Evolutionary conservation across 2,329 filamentous ascomycete genomes (phyloP).

Genomic region (Sporothrix inflata): DNA sequence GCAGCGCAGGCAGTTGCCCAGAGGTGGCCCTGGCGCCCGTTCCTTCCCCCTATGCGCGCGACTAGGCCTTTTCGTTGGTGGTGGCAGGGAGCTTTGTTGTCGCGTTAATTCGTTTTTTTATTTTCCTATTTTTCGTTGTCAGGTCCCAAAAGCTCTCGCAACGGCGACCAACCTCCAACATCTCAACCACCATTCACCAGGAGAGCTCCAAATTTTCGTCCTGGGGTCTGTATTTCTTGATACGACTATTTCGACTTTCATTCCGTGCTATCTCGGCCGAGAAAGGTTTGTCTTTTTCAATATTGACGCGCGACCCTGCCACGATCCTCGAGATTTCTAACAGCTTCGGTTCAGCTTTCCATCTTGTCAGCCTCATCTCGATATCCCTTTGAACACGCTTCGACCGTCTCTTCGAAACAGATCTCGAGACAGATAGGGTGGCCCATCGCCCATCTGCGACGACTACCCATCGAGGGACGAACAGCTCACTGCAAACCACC

Average conservation of each 20-base stretch:
- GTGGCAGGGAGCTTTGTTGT: conserved; percentile 28
- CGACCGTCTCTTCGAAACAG: background rate
- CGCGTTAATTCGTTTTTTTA: conserved; percentile 30
- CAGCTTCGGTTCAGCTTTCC: background rate
- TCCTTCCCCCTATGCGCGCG: conserved; percentile 17
- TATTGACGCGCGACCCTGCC: conserved; percentile 3
- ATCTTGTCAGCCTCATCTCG: background rate
- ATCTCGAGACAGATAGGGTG: background rate
- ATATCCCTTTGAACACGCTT: background rate
- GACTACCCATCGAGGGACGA: background rate
- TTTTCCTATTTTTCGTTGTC: conserved; percentile 25
- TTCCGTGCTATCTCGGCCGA: background rate
- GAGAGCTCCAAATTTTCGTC: background rate
- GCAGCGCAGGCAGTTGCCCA: background rate
- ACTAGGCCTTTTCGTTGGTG: conserved; percentile 5
- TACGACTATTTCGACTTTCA: background rate
- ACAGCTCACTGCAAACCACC: background rate
- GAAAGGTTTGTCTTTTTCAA: background rate
- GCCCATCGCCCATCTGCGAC: background rate
- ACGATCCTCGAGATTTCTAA: background rate
- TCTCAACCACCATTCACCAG: background rate
- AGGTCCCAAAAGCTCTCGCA: conserved; percentile 26
- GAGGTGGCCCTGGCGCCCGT: background rate
- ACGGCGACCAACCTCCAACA: conserved; percentile 17
- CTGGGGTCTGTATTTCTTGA: background rate